Conservation (phyloP, 169 alveolate genomes). For the Plasmodium vivax region DNA sequence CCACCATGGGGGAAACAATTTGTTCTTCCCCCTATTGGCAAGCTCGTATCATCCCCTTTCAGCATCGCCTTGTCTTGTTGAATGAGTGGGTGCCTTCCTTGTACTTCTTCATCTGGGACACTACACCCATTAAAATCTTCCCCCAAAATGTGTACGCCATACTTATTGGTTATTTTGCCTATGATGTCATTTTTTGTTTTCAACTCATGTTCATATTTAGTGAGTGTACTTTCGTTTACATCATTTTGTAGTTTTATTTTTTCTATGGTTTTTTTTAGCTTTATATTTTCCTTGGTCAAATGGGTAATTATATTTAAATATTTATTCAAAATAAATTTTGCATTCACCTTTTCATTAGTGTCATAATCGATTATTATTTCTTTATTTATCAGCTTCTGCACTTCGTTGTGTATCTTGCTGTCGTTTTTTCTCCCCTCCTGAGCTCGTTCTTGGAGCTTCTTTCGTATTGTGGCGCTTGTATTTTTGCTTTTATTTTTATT, state of each 20-base stretch:
- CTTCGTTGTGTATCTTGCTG: conserved; percentile 35
- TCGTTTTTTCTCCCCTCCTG: conserved; percentile 13
- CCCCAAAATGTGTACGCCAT: neutral
- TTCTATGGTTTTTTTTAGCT: conserved; percentile 60
- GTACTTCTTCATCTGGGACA: neutral
- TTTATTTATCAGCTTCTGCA: conserved; percentile 52
- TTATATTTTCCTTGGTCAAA: conserved; percentile 64
- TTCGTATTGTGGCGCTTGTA: neutral
- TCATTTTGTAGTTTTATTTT: neutral
- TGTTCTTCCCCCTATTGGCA: neutral
- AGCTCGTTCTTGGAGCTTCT: conserved; percentile 42
- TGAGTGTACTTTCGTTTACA: conserved; percentile 25
- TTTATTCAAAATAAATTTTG: conserved; percentile 38
- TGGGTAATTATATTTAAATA: conserved; percentile 48
- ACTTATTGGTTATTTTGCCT: neutral
- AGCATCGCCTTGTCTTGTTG: neutral
- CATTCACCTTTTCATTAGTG: conserved; percentile 61
- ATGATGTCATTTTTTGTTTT: conserved; percentile 62
- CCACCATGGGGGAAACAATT: neutral
- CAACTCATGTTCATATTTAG: conserved; percentile 53
- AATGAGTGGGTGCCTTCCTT: neutral
- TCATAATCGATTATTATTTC: conserved; percentile 48
- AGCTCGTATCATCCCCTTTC: neutral
- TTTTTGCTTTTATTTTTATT: conserved; percentile 37
- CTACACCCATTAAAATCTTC: neutral